Conservation (phyloP, 805 yeast species). For the Metschnikowia similis region DNA sequence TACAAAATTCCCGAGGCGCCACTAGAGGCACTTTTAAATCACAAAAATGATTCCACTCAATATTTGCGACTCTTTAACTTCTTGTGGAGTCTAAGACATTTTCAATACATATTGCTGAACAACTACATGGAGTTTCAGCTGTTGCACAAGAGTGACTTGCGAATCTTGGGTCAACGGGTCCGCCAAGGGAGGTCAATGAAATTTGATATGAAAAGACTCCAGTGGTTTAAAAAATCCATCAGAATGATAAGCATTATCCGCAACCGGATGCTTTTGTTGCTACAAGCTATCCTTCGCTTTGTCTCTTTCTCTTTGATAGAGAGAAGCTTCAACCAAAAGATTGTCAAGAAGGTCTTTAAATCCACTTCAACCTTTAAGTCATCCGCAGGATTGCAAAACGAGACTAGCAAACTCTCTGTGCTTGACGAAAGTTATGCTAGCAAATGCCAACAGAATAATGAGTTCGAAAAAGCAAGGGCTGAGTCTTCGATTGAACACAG, state of each 20-base stretch:
- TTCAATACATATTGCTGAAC: conserved; percentile 46
- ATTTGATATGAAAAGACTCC: conserved; percentile 1
- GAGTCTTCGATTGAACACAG: conserved; percentile 5
- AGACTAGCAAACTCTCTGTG: conserved; percentile 9
- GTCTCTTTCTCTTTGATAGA: conserved; percentile 48
- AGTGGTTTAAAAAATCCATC: conserved; percentile 30
- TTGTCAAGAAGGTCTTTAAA: conserved; percentile 22
- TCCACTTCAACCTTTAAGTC: neutral
- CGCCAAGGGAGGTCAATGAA: conserved; percentile 2
- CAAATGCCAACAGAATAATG: neutral
- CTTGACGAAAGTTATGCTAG: conserved; percentile 8
- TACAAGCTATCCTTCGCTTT: conserved; percentile 37
- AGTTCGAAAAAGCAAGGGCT: neutral
- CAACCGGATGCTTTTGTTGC: conserved; percentile 37
- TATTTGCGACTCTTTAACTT: conserved; percentile 82
- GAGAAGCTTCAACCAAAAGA: conserved; percentile 25
- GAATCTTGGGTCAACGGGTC: conserved; percentile 12
- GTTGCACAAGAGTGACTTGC: conserved; percentile 25
- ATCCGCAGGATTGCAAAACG: neutral
- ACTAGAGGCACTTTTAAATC: conserved; percentile 37
- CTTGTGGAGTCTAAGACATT: conserved; percentile 72
- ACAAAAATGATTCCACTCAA: conserved; percentile 32
- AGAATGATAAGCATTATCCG: conserved; percentile 35
- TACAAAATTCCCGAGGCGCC: conserved; percentile 58
- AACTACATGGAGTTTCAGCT: conserved; percentile 25